Conservation (phyloP, 495 filamentous ascomycete species). For the Hyaloscypha bicolor region DNA sequence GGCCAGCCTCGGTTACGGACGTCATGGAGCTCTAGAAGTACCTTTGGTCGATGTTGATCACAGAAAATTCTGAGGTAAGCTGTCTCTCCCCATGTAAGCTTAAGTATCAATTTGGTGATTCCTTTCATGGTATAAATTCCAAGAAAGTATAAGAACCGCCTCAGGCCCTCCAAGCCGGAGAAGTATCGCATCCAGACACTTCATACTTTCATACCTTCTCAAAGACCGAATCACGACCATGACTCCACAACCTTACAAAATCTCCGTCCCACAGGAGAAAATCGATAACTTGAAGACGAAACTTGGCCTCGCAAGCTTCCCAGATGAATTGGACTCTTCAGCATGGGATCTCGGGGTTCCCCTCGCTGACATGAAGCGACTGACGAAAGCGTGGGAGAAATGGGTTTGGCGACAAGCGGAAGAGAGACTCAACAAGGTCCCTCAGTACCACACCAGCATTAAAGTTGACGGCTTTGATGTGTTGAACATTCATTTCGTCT, state of each 20-base stretch:
- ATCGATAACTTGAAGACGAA: conserved; percentile 45
- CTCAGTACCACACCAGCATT: conserved; percentile 57
- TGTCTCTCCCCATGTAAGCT: background rate
- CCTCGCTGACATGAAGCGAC: conserved; percentile 47
- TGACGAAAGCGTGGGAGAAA: conserved; percentile 47
- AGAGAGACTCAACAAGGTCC: conserved; percentile 53
- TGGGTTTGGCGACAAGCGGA: conserved; percentile 59
- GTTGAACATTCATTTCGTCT: conserved; percentile 56
- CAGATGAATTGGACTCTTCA: conserved; percentile 47
- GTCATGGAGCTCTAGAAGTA: background rate
- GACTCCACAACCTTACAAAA: conserved; percentile 42
- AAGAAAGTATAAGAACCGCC: background rate
- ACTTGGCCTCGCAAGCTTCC: conserved; percentile 45
- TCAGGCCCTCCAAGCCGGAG: background rate
- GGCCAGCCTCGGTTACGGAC: background rate
- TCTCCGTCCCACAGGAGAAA: conserved; percentile 44
- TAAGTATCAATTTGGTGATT: background rate
- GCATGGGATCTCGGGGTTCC: conserved; percentile 54
- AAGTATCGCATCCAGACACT: background rate
- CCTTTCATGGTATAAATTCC: background rate
- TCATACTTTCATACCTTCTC: background rate
- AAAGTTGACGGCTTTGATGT: conserved; percentile 49
- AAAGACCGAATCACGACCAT: background rate
- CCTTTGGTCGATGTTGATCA: background rate
- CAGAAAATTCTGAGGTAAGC: background rate